Base-by-base conservation (phyloP, 805 yeast species). In the Tetrapisispora phaffii region DNA sequence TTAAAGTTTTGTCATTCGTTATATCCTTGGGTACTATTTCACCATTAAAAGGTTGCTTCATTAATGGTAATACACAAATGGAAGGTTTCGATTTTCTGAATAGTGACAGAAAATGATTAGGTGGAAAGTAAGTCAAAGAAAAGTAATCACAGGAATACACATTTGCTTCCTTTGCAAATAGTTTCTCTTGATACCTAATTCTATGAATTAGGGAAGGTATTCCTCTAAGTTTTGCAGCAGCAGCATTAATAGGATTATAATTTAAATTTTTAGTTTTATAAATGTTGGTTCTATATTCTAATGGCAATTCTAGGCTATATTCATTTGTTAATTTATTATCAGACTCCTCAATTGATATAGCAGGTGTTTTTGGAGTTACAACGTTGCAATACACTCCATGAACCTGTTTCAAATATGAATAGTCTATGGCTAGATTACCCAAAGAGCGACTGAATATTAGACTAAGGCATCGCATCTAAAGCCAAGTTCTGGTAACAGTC, bases 1-100 rank as follows among this genome's bases (percentile, higher is more conserved):
- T n/a, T 4, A 17, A 20, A 16, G 16, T 24, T 10, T 38, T 24
- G 28, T 16, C 28, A 3, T 8, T 3, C 5, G 10, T 16, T 4
- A 26, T 2, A 1, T 28, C 33, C 19, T 28, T 28, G 2, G 33
- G 34, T 19, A 38, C 10, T 7, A 38, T 12, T n/a, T 52, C 49
- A 6, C 54, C 56, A 40, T 55, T 54, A 19, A 52, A 43, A 10
- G 45, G 48, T 15, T 47, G 48, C 39, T 48, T 47, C 35, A 51
- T 50, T 17, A 41, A 44, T 12, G 47, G 50, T 35, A 48, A 53
- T 1, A 59, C 54, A 26, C 51, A 51, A 15, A 59, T 33, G 3
- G 59, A 56, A 8, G 68, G 68, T 40, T 50, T 56, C 16, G 59
- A 50, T 45, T 62, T 61, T 22, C 64, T 52, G 40, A 59, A 58